Conservation (phyloP, 305 asterid species). For the Fraxinus albicans region DNA sequence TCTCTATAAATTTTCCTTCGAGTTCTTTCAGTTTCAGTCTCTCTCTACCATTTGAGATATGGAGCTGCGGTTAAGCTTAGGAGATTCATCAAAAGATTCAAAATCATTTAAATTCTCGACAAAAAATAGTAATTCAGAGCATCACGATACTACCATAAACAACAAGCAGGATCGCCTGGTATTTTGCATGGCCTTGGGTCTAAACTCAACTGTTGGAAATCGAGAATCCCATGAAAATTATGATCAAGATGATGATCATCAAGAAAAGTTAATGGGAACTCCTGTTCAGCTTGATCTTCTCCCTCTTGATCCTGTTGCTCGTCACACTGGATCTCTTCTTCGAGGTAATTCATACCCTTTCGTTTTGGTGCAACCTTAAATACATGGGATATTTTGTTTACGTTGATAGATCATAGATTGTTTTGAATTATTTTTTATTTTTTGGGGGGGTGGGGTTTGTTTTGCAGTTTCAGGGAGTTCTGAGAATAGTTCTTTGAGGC, state of each 20-base stretch:
- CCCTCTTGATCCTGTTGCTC: conserved; percentile 3
- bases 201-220: conserved; percentile 1
- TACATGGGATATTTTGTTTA: not conserved
- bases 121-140: not conserved
- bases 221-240: not conserved
- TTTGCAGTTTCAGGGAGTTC: not conserved
- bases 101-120: not conserved
- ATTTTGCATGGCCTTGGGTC: conserved; percentile 5
- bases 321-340: not conserved
- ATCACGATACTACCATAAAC: not conserved
- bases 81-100: conserved; percentile 6
- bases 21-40: not conserved
- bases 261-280: not conserved
- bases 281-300: conserved; percentile 19
- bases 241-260: not conserved
- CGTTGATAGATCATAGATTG: not conserved
- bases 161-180: not conserved
- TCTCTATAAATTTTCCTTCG: not conserved
- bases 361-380: not conserved
- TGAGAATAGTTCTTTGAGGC: not conserved
- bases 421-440: not conserved
- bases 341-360: not conserved
- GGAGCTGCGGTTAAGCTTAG: conserved; percentile 14
- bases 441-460: not conserved
- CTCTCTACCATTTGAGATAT: not conserved